Base-by-base conservation (phyloP, 208 protist species). In the Leishmania arabica region DNA sequence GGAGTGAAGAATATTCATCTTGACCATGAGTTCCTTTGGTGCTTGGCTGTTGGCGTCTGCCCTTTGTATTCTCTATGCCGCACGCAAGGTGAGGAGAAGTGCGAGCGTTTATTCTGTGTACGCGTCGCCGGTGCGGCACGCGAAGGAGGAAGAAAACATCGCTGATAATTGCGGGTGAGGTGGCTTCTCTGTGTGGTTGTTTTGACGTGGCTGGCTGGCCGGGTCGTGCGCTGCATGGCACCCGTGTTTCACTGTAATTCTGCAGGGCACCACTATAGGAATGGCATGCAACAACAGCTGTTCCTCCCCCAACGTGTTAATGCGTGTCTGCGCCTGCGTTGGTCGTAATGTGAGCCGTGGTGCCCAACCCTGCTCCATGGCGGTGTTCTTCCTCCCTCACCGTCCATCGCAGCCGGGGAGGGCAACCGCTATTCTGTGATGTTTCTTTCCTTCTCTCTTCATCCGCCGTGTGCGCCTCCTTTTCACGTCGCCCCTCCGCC, bases 341-440 rank as follows among this genome's bases (percentile, higher is more conserved):
- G 69, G 3, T 54, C 40, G 69, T 73, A 19, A 21, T 13, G 27
- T 51, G 69, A 51, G 24, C 51, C 42, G 8, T 71, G 6, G 45
- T 13, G 47, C 37, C 11, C 49, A 73, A 53, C 15, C 7, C 24
- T 27, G 17, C 27, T 3, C 45, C 7, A 31, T 73, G 11, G 21
- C 27, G 24, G 45, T 31, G 69, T 21, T 73, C 27, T 17, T 17
- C 13, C 24, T 17, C 27, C 45, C 24, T 34, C 11, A 31, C n/a
- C 13, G 40, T 53, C 51, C 45, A 27, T 34, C 13, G 9, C 24
- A 34, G 69, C 42, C 31, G 11, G 45, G 51, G 69, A 24, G 31
- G 62, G 2, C 27, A 62, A 80, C 19, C 31, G n/a, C 58, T 82
- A 34, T 47, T 82, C 47, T 74, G 17, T n/a, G 31, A 51, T 81